Evolutionary conservation across 2,329 filamentous ascomycete genomes (phyloP), one percentile per base, ranked within the genome.

Genomic region (Didymella exigua): DNA sequence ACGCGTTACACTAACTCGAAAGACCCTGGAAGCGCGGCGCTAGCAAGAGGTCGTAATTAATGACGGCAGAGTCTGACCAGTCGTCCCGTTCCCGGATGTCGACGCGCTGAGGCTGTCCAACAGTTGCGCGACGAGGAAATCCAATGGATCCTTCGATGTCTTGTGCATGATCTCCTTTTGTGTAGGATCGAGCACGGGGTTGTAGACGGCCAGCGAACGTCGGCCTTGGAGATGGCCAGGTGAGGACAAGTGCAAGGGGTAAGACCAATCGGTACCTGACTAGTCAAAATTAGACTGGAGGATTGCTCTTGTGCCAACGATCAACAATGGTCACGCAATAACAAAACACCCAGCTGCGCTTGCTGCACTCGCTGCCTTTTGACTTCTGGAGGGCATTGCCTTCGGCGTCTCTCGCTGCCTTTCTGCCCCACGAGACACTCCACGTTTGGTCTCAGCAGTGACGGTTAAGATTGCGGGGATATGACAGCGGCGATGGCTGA

Each of bases 401-500:
- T 26, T 54, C 34, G 31, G n/a, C 33, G 5, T 49, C 50, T 48
- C 47, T 54, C 60, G 63, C 58, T 55, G 57, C 57, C 54, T 59
- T 59, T 60, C 57, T 57, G 48, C n/a, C 53, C 34, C 29, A 43
- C 49, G 61, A 60, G 54, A 61, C 62, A 57, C 48, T 52, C 34
- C 47, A 57, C 52, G 61, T 64, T 60, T 64, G 38, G 61, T 44
- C 37, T 41, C 36, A 31, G 48, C 42, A 21, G 34, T 54, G 56
- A 58, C 46, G 30, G 47, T 55, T 56, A 51, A 53, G 30, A 57
- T 45, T 36, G 48, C 31, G 51, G 51, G 58, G 56, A 51, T 56
- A 48, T 42, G 48, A 46, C 48, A 56, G 36, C 36, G n/a, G 49
- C 44, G 61, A 59, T 30, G 43, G 37, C 57, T 67, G 63, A 67